Conservation (phyloP, 495 filamentous ascomycete species). For the Durotheca rogersii region DNA sequence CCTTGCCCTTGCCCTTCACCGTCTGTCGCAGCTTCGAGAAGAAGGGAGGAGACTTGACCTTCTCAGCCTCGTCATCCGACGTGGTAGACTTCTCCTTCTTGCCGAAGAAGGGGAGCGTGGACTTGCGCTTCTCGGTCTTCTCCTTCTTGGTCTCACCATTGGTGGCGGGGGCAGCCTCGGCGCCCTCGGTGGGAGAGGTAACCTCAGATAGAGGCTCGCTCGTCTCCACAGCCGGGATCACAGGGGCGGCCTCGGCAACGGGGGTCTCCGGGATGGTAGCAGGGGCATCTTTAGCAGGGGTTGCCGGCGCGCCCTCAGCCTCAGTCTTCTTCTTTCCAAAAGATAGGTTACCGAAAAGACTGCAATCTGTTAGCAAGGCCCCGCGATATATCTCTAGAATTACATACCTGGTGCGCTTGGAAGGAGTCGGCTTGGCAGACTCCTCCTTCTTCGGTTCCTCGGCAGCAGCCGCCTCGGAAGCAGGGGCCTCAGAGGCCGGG, state of each 20-base stretch:
- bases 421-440: constrained; percentile 38
- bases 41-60: constrained; percentile 53
- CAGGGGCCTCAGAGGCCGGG: constrained; percentile 29
- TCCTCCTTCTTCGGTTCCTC: constrained; percentile 39
- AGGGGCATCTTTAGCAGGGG: constrained; percentile 36
- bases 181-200: constrained; percentile 46
- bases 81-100: constrained; percentile 53
- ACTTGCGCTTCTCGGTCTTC: constrained; percentile 60
- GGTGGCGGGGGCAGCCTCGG: constrained; percentile 46
- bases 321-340: constrained; percentile 55
- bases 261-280: constrained; percentile 44
- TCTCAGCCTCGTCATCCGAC: constrained; percentile 54
- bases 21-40: constrained; percentile 61
- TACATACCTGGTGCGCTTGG: constrained; percentile 47
- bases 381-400: neutral
- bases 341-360: constrained; percentile 55
- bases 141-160: constrained; percentile 55
- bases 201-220: constrained; percentile 55
- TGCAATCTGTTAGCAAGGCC: constrained; percentile 33
- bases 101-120: constrained; percentile 55
- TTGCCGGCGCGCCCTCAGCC: constrained; percentile 38
- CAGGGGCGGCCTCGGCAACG: constrained; percentile 55
- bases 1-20: constrained; percentile 50
- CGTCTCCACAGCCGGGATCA: constrained; percentile 59
- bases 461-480: constrained; percentile 37